Percentiles rank a stretch among this genome's conserved stretches.
phyloP scores from a whole-genome alignment of 768 basidiomycete species.

The Rhodosporidiobolus odoratus region DNA sequence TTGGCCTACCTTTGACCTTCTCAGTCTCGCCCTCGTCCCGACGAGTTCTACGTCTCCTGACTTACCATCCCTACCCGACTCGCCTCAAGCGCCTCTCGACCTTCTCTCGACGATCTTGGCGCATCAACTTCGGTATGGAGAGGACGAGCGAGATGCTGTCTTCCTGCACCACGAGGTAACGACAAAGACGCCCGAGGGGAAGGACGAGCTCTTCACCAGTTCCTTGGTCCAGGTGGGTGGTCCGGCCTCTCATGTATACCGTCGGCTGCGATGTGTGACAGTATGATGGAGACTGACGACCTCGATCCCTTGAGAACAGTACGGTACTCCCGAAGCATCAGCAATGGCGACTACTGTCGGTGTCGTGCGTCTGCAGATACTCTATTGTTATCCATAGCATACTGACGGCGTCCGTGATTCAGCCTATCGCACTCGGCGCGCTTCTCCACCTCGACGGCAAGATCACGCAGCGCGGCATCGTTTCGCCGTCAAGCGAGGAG shows the following conservation, averaged over 20 bases:
- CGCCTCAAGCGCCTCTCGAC: slow-evolving; percentile 55
- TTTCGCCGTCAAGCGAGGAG: slow-evolving; percentile 57
- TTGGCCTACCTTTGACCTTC: slow-evolving; percentile 11
- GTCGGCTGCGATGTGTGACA: not conserved
- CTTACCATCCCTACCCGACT: slow-evolving; percentile 27
- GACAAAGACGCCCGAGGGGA: slow-evolving; percentile 43
- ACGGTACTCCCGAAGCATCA: slow-evolving; percentile 58
- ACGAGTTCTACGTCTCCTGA: slow-evolving; percentile 4
- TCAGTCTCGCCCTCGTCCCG: slow-evolving; percentile 6
- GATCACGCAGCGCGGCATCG: slow-evolving; percentile 43
- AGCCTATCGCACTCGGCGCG: slow-evolving; percentile 80
- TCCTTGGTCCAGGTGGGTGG: slow-evolving; percentile 30
- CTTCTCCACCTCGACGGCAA: slow-evolving; percentile 63
- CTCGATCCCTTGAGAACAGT: slow-evolving; percentile 62
- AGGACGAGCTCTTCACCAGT: slow-evolving; percentile 29
- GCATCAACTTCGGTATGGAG: slow-evolving; percentile 62
- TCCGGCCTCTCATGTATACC: slow-evolving; percentile 2
- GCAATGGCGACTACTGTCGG: slow-evolving; percentile 93
- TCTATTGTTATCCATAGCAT: too few species aligned
- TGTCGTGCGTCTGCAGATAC: slow-evolving; percentile 12
- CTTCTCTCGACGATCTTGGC: slow-evolving; percentile 68
- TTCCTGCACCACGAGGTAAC: slow-evolving; percentile 79
- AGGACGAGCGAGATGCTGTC: slow-evolving; percentile 76
- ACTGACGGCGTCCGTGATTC: slow-evolving; percentile 2
- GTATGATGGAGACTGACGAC: slow-evolving; percentile 36